These are phyloP conservation scores for Exobasidium rhododendri DNA, from an alignment of 1,284 basidiomycete species.

Conservation along the genomic window DNA sequence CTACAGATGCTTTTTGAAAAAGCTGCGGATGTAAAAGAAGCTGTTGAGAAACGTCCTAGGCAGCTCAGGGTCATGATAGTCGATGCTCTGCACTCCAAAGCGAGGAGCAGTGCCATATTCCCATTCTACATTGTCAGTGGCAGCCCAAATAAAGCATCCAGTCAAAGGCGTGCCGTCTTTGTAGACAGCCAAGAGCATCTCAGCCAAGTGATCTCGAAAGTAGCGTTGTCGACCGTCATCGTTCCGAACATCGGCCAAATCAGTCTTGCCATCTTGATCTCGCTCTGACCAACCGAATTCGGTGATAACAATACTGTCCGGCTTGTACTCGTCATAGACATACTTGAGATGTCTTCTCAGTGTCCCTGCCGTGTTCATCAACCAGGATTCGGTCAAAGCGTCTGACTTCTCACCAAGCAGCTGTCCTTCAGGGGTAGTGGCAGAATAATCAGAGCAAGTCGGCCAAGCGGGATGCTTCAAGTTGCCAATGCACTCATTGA, in stretches of 20 bases:
- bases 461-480: constrained; percentile 26
- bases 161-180: not conserved
- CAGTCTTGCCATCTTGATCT: constrained; percentile 13
- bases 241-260: constrained; percentile 16
- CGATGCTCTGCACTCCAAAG: constrained; percentile 1
- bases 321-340: constrained; percentile 17
- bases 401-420: constrained; percentile 19
- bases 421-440: constrained; percentile 5
- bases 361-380: constrained; percentile 26
- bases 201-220: constrained; percentile 19
- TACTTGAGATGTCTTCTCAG: constrained; percentile 21
- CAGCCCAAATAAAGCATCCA: constrained; percentile 3
- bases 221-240: constrained; percentile 22
- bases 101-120: not conserved
- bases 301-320: constrained; percentile 21
- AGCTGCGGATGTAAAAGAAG: constrained; percentile 6
- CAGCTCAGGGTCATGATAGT: not conserved
- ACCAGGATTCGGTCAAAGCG: constrained; percentile 19
- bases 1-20: constrained; percentile 8
- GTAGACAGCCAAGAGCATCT: constrained; percentile 9
- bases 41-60: constrained; percentile 3
- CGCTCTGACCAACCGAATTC: constrained; percentile 30
- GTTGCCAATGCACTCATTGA: constrained; percentile 24
- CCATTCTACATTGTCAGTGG: constrained; percentile 6
- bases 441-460: constrained; percentile 7